phyloP scores from a whole-genome alignment of 2,329 filamentous ascomycete species.

The Orbilia ellipsospora region DNA sequence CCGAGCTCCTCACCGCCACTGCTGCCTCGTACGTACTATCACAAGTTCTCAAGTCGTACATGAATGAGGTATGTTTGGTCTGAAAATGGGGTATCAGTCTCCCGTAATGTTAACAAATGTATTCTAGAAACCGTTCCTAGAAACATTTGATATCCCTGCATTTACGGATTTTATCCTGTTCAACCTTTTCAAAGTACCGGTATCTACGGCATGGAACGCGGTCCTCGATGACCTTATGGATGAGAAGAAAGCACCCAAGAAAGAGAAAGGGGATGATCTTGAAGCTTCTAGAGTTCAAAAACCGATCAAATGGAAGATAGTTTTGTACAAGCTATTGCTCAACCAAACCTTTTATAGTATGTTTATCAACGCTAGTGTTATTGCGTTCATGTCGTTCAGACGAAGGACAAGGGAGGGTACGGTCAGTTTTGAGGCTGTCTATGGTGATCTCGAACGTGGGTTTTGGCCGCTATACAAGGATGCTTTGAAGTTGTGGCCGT shows the following conservation, averaged over 20 bases:
- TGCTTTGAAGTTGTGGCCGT: slow-evolving; percentile 45
- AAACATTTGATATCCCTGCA: slow-evolving; percentile 43
- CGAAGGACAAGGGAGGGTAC: slow-evolving; percentile 34
- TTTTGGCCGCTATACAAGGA: slow-evolving; percentile 44
- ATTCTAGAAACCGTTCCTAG: slow-evolving; percentile 43
- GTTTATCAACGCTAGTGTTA: slow-evolving; percentile 42
- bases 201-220: slow-evolving; percentile 46
- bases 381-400: slow-evolving; percentile 50
- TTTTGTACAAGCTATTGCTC: slow-evolving; percentile 43
- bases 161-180: slow-evolving; percentile 46
- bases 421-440: slow-evolving; percentile 37
- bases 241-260: slow-evolving; percentile 27
- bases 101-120: background rate
- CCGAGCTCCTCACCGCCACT: slow-evolving; percentile 46
- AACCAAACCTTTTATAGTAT: slow-evolving; percentile 48
- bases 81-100: background rate
- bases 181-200: slow-evolving; percentile 45
- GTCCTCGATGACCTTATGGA: slow-evolving; percentile 48
- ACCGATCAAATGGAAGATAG: slow-evolving; percentile 36
- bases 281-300: background rate
- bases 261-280: slow-evolving; percentile 17
- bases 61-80: slow-evolving; percentile 19
- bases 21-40: slow-evolving; percentile 49
- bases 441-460: slow-evolving; percentile 38
- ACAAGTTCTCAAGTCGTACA: slow-evolving; percentile 45